phyloP scores from a whole-genome alignment of 2,329 filamentous ascomycete species.

The Dothideomycetes sp. region DNA sequence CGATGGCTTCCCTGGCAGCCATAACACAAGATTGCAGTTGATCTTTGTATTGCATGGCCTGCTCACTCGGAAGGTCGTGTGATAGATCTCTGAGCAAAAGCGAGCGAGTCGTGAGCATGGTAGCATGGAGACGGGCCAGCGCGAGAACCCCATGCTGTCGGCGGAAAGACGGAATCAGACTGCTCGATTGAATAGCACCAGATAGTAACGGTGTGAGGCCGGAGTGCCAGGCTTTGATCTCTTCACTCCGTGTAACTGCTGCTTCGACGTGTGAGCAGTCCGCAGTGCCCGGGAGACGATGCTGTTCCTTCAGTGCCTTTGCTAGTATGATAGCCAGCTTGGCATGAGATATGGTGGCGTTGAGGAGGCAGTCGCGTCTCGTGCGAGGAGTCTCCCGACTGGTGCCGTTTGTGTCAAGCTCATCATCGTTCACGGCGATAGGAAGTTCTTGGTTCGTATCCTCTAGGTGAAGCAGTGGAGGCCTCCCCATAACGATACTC shows the following conservation, averaged over 20 bases:
- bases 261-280: constrained; percentile 14
- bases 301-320: constrained; percentile 19
- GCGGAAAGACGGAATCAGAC: constrained; percentile 38
- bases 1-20: neutral
- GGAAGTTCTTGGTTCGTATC: constrained; percentile 20
- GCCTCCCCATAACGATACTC: constrained; percentile 26
- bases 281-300: constrained; percentile 11
- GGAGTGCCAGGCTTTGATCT: constrained; percentile 35
- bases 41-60: neutral
- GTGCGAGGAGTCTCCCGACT: constrained; percentile 19
- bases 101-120: constrained; percentile 45
- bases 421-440: constrained; percentile 19
- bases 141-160: constrained; percentile 44
- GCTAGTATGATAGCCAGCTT: constrained; percentile 19
- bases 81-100: constrained; percentile 33
- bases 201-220: constrained; percentile 34
- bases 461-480: constrained; percentile 24
- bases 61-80: neutral
- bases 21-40: constrained; percentile 1
- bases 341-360: constrained; percentile 19
- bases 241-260: constrained; percentile 29
- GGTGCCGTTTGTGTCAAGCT: constrained; percentile 11
- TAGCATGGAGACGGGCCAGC: constrained; percentile 43
- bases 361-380: constrained; percentile 20
- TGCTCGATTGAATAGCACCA: constrained; percentile 30